These are phyloP conservation scores for Trichoderma sp. DNA, from an alignment of 2,329 filamentous ascomycete species.

Conservation along the genomic window DNA sequence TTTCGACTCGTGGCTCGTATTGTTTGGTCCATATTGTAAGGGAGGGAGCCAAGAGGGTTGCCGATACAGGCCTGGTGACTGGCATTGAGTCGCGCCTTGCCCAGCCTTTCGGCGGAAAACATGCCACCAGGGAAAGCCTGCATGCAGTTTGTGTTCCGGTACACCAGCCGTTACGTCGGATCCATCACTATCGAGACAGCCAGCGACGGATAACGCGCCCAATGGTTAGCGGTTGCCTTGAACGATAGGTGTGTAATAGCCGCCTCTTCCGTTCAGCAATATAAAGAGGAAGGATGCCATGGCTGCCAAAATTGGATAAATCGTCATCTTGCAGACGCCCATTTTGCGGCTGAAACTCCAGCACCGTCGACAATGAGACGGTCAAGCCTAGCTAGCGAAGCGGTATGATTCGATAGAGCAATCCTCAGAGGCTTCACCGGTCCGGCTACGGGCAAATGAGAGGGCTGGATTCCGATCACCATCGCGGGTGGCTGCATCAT, in stretches of 20 bases:
- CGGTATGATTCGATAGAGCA: conserved; percentile 17
- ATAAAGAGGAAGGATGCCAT: background rate
- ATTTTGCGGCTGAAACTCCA: conserved; percentile 9
- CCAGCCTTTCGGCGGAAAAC: conserved; percentile 12
- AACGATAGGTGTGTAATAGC: conserved; percentile 21
- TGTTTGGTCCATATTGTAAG: conserved; percentile 10
- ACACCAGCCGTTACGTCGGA: conserved; percentile 27
- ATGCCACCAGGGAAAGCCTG: conserved; percentile 12
- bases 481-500: conserved; percentile 29
- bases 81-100: background rate
- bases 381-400: background rate
- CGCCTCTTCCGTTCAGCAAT: conserved; percentile 15
- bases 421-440: conserved; percentile 24
- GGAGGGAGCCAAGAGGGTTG: conserved; percentile 20
- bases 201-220: background rate
- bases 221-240: conserved; percentile 6
- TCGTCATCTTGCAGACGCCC: conserved; percentile 26
- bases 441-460: conserved; percentile 30
- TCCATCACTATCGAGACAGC: conserved; percentile 13
- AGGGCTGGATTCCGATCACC: conserved; percentile 13
- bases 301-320: conserved; percentile 12
- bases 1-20: conserved; percentile 18
- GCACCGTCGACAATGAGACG: background rate
- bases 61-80: conserved; percentile 20
- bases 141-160: conserved; percentile 9